Base-by-base conservation (phyloP, 495 filamentous ascomycete genomes). In the Glutinoglossum americanum region DNA sequence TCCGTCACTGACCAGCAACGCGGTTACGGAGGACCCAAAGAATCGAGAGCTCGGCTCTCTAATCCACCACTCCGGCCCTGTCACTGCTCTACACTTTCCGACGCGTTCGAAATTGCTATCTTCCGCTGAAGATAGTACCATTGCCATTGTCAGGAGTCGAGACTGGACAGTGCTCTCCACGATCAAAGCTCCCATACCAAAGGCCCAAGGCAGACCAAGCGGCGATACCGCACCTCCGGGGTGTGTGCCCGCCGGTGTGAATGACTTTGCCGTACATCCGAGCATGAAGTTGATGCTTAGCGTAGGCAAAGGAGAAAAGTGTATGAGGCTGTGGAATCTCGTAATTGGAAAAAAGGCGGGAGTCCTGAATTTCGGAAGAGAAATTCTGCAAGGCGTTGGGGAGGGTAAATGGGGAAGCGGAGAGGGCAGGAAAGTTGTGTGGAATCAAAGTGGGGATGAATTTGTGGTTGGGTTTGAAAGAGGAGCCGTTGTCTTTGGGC, bases 321-420 rank as follows among this genome's bases (percentile, higher is more conserved):
- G 80, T 63, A 89, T 99, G 84, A 73, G 92, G 61, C 71, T 97
- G 60, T 99, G 92, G 92, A 97, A 99, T 64, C 65, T 99, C 54
- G 87, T 95, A 63, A 97, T 92, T 28, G 93, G 89, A 3, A 93
- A 88, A 73, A 96, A 94, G 68, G 87, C 87, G 19, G 85, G 88
- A 19, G 89, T 94, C 49, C 68, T 97, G 63, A 90, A 84, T 64
- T 96, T 97, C 62, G 76, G 73, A 60, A 73, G 74, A 58, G 77
- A 81, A 0, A 71, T 84, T 59, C 68, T 94, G 57, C 70, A 73
- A 49, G 76, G 81, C 60, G 76, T 84, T 37, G 85, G 84, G 17
- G 89, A 94, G 70, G 76, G 79, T n/a, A 80, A 75, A 65, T 81
- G 78, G 69, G 79, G 79, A 44, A 79, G 77, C 57, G 89, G 89